A percentile compares a stretch with the other conserved stretches of the same genome.
These are phyloP conservation scores for Colletotrichum lentis DNA, from an alignment of 2,329 filamentous ascomycete genomes.

Conservation along the genomic window DNA sequence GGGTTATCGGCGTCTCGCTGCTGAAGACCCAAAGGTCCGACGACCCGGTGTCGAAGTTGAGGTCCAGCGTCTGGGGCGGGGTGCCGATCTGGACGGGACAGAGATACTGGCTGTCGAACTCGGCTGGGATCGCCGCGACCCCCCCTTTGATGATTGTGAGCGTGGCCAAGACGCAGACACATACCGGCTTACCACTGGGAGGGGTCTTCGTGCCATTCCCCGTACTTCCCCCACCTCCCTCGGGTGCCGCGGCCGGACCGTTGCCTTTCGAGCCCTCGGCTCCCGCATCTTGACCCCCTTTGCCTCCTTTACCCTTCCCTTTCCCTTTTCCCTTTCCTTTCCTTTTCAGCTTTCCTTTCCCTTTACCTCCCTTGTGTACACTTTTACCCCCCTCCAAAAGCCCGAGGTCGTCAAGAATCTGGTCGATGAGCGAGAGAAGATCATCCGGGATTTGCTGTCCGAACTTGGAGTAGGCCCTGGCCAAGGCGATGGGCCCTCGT, in stretches of 20 bases:
- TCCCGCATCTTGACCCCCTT: slow-evolving; percentile 7
- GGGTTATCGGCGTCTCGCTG: slow-evolving; percentile 49
- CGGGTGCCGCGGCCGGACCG: slow-evolving; percentile 19
- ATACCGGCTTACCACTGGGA: slow-evolving; percentile 14
- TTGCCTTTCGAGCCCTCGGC: slow-evolving; percentile 23
- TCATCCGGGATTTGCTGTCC: slow-evolving; percentile 48
- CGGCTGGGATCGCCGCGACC: slow-evolving; percentile 54
- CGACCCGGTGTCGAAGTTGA: slow-evolving; percentile 55
- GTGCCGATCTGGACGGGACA: slow-evolving; percentile 68
- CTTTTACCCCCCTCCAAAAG: slow-evolving; percentile 37
- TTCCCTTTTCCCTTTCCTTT: slow-evolving; percentile 18
- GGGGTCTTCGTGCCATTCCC: slow-evolving; percentile 14
- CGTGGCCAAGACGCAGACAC: neutral
- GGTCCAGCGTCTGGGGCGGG: slow-evolving; percentile 49
- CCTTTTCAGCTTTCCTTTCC: slow-evolving; percentile 7
- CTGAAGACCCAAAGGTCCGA: slow-evolving; percentile 60
- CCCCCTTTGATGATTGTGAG: slow-evolving; percentile 46
- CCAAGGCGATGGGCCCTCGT: slow-evolving; percentile 51
- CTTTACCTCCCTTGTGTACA: slow-evolving; percentile 5
- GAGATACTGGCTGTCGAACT: slow-evolving; percentile 61
- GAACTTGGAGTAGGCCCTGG: slow-evolving; percentile 52
- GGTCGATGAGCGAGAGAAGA: slow-evolving; percentile 46
- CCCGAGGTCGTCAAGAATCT: slow-evolving; percentile 47
- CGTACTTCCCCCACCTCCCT: slow-evolving; percentile 2
- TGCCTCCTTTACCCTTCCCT: slow-evolving; percentile 12